Evolutionary conservation across 495 filamentous ascomycete genomes (phyloP).

Genomic region (Penicillium herquei): DNA sequence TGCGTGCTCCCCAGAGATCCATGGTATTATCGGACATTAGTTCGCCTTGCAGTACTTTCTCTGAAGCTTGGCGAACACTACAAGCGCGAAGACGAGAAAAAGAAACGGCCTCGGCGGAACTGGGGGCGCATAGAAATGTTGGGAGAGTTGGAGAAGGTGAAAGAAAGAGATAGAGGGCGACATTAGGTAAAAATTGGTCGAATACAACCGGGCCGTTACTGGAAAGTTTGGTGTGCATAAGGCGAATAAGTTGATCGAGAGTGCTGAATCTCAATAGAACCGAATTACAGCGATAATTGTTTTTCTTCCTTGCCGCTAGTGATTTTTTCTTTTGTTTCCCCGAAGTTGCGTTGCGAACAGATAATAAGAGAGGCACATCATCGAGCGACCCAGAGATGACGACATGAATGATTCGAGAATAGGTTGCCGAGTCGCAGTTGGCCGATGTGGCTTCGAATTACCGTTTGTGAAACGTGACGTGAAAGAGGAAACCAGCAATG

Average conservation of each 20-base stretch:
- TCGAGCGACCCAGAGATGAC: constrained; percentile 40
- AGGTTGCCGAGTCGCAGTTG: constrained; percentile 33
- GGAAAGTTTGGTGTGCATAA: constrained; percentile 36
- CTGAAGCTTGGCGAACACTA: constrained; percentile 27
- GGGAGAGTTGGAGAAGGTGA: constrained; percentile 21
- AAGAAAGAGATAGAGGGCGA: constrained; percentile 26
- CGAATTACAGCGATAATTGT: constrained; percentile 54
- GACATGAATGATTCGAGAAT: constrained; percentile 28
- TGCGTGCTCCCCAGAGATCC: neutral
- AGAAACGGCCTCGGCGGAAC: constrained; percentile 27
- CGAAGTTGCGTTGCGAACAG: constrained; percentile 41
- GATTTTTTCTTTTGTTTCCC: constrained; percentile 20
- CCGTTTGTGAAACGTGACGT: constrained; percentile 33
- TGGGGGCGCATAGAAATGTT: neutral
- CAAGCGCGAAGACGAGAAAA: constrained; percentile 34
- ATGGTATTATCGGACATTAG: constrained; percentile 10
- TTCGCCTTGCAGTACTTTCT: constrained; percentile 2
- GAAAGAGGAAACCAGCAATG: constrained; percentile 16
- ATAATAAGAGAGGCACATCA: constrained; percentile 41
- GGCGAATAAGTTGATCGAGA: constrained; percentile 42
- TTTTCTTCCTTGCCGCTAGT: constrained; percentile 44
- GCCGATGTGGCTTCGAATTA: constrained; percentile 33
- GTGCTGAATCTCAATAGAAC: constrained; percentile 48
- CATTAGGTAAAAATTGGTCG: constrained; percentile 29
- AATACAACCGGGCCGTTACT: constrained; percentile 53